phyloP scores from a whole-genome alignment of 352 stramenopile species.

The Phytophthora nicotianae region DNA sequence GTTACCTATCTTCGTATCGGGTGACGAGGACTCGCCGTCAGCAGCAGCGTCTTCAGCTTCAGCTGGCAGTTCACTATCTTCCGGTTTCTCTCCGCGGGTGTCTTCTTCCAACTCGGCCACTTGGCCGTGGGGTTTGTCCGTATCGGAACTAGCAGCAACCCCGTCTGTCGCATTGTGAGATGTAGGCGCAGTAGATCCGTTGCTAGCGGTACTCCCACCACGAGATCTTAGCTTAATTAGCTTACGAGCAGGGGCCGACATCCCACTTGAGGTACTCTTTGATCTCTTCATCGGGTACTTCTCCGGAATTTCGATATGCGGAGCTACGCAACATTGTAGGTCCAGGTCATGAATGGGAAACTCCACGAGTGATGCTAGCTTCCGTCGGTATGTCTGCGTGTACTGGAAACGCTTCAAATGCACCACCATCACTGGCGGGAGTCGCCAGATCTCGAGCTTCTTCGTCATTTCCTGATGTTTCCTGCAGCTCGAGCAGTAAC shows the following conservation, averaged over 20 bases:
- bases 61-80: constrained; percentile 22
- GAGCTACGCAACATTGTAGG: constrained; percentile 89
- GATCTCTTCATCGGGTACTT: constrained; percentile 78
- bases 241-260: constrained; percentile 28
- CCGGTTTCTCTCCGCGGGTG: constrained; percentile 22
- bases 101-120: constrained; percentile 18
- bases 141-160: constrained; percentile 2
- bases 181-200: constrained; percentile 17
- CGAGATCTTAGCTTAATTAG: constrained; percentile 42
- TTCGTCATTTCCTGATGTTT: constrained; percentile 97
- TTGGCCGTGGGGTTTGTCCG: constrained; percentile 12
- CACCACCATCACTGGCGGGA: constrained; percentile 97
- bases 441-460: constrained; percentile 97
- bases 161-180: constrained; percentile 26
- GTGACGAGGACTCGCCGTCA: constrained; percentile 16
- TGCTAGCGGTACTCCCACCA: constrained; percentile 28
- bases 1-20: constrained; percentile 15
- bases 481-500: constrained; percentile 98
- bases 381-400: constrained; percentile 91
- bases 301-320: constrained; percentile 77
- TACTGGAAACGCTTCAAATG: constrained; percentile 99
- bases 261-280: constrained; percentile 31
- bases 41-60: constrained; percentile 13
- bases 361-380: constrained; percentile 92
- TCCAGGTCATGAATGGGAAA: constrained; percentile 97